Base-by-base conservation (phyloP, 2,329 filamentous ascomycete species). In the Pseudogymnoascus sp. region DNA sequence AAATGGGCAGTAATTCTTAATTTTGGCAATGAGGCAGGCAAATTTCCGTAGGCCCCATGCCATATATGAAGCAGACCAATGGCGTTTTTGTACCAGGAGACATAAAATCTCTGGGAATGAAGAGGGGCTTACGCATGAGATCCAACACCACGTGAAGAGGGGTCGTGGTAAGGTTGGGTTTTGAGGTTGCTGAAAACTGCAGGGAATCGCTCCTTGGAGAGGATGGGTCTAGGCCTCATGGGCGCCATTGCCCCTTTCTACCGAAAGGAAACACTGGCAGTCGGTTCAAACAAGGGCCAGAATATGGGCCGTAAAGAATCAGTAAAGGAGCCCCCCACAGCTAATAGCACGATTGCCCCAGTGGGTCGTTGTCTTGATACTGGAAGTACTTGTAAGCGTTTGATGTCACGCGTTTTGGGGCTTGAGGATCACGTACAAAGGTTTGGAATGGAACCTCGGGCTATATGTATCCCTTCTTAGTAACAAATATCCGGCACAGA, bases 191-290 rank as follows among this genome's bases (percentile, higher is more conserved):
- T 79, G 74, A 96, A 91, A 66, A 87, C 82, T 38, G 77, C 74
- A 2, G 86, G 78, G 71, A 96, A 91, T 62, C 83, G 81, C 60
- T 91, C 86, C 73, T 90, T 91, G 24, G 85, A 76, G n/a, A 89
- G 75, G 66, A 82, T 82, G 62, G 84, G 81, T 62, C 85, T 77
- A 63, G 76, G 77, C 14, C 76, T 70, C 24, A 65, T 26, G 16
- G 67, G 71, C 50, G 70, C 69, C 68, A 70, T 72, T 16, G 24
- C 35, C 50, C 50, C 16, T 56, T 53, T 19, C 26, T 33, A 14
- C 10, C 3, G n/a, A 14, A 33, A 22, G 28, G 16, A 35, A 56
- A 56, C 50, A 33, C 28, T 12, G 50, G 28, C 5, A 19, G 28
- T 12, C n/a, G 16, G 5, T 33, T 10, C 28, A 56, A 56, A 6